phyloP scores from a whole-genome alignment of 148 eudicot genomes.

The Beta vulgaris region DNA sequence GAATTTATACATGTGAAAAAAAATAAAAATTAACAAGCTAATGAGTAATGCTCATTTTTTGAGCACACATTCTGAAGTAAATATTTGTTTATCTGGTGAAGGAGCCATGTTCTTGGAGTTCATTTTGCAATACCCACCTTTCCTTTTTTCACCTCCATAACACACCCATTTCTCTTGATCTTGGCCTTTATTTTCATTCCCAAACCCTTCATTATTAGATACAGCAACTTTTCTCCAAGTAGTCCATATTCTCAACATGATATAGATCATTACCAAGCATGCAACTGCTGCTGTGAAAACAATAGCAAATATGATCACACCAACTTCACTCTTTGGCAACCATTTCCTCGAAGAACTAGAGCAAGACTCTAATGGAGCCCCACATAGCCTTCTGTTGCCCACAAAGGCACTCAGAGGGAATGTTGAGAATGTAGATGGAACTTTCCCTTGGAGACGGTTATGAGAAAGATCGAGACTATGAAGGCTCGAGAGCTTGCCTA shows the following conservation, averaged over 20 bases:
- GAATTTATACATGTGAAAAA: conserved; percentile 15
- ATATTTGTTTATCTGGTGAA: conserved; percentile 36
- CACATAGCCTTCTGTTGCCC: conserved; percentile 61
- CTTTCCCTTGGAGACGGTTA: conserved; percentile 64
- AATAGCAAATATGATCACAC: conserved; percentile 63
- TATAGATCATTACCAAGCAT: conserved; percentile 64
- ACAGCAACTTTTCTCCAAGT: conserved; percentile 68
- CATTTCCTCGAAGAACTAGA: conserved; percentile 26
- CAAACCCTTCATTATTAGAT: conserved; percentile 47
- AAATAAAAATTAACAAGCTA: not conserved
- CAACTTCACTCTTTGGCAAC: conserved; percentile 54
- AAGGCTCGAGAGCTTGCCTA: conserved; percentile 71
- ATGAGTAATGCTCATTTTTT: conserved; percentile 9
- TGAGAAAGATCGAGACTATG: conserved; percentile 62
- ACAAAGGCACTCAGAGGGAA: conserved; percentile 59
- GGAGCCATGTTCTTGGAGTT: conserved; percentile 35
- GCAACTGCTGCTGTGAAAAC: conserved; percentile 66
- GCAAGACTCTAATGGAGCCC: conserved; percentile 59
- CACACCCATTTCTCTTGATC: conserved; percentile 52
- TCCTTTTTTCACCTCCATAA: conserved; percentile 39
- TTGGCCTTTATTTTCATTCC: conserved; percentile 34
- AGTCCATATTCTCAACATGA: conserved; percentile 84
- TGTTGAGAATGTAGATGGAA: conserved; percentile 56
- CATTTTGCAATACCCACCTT: conserved; percentile 48
- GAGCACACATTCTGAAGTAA: conserved; percentile 29